These are phyloP conservation scores for Berkeleyomyces basicola DNA, from an alignment of 2,329 filamentous ascomycete species.

Conservation along the genomic window DNA sequence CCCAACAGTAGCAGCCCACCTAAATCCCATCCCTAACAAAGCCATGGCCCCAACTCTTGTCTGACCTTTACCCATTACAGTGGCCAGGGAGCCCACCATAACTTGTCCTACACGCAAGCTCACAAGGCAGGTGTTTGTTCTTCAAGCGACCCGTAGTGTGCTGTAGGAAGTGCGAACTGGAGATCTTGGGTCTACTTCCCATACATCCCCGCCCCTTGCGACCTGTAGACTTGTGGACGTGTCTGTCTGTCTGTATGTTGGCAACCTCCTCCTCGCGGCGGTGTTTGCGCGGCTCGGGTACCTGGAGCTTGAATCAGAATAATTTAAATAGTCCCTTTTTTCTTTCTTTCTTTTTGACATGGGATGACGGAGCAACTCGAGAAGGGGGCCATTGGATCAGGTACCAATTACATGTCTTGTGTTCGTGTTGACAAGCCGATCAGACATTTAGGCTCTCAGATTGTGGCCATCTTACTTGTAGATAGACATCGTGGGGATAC, in stretches of 20 bases:
- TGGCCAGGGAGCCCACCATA: neutral
- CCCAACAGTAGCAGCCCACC: conserved; percentile 11
- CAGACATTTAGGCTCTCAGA: too few species aligned
- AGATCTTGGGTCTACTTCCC: neutral
- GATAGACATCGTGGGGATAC: too few species aligned
- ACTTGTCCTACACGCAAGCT: neutral
- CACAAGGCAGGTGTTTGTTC: conserved; percentile 1
- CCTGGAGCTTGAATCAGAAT: neutral
- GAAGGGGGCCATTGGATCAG: neutral
- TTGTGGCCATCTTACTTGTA: too few species aligned
- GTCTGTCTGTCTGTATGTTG: neutral
- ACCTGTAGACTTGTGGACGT: neutral
- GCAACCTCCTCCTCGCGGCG: neutral
- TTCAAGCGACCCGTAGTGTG: neutral
- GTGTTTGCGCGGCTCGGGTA: neutral
- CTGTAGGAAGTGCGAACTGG: neutral
- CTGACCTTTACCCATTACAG: neutral
- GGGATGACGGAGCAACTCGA: neutral
- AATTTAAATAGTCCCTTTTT: neutral
- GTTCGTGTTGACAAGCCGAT: neutral
- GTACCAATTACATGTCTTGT: neutral
- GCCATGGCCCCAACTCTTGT: conserved; percentile 10
- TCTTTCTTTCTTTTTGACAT: neutral
- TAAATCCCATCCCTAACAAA: conserved; percentile 7
- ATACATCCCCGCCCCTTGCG: neutral